Evolutionary conservation across 805 yeast genomes (phyloP), one percentile per base, ranked within the genome.

Genomic region (Lachancea fermentati): DNA sequence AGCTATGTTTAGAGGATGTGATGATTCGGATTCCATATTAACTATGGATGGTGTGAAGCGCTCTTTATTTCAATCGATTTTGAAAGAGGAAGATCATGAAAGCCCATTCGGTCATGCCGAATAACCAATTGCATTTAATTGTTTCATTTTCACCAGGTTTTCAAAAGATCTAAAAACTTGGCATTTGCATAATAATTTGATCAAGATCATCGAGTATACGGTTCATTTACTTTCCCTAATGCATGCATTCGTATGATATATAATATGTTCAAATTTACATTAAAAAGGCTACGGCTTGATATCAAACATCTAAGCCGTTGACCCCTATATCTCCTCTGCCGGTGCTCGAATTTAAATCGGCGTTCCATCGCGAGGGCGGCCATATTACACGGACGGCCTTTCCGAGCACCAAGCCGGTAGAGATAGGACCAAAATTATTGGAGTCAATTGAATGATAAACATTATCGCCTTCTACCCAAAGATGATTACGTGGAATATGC

Each of bases 401-500:
- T 1, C 96, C 97, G 8, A 85, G 54, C 16, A 88, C 79, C 43
- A 91, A 64, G 0, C 91, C 96, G 29, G 78, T 73, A 12, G 95
- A 81, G 0, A 91, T 73, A 0, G 97, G 95, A 0, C 97, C 97
- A 65, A 85, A 91, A 6, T 72, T 75, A 59, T 88, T 89, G 37
- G 91, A 80, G 63, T 91, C 97, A 2, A 88, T 67, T 0, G 95
- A 81, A 53, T 82, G 91, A 34, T 69, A 70, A 12, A 76, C 62
- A 57, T 86, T 88, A 60, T 91, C 97, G 5, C 97, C 97, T 59
- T 91, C 97, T 0, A 88, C 88, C 97, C 97, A 91, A 5, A 86
- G 51, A 57, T 91, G 97, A 52, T 79, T 81, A 40, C 83, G 63
- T 2, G 96, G 96, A 2, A 91, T 66, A 25, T 65, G 60, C 4